Evolutionary conservation across 1,139 yeast species (phyloP).

Genomic region (Kodamaea fungicola): DNA sequence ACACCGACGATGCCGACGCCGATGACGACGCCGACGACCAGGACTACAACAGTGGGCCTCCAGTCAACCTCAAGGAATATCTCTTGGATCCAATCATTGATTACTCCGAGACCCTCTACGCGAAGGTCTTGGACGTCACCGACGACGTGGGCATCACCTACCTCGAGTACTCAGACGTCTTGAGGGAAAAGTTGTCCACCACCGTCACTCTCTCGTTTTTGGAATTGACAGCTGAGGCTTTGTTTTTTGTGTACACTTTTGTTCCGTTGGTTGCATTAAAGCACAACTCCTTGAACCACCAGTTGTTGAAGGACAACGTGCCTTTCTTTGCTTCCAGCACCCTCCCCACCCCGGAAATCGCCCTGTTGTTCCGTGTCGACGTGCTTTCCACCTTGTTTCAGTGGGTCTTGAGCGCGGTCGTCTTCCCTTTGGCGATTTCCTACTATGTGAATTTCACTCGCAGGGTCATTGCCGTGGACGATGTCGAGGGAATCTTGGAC

Average conservation of each 20-base stretch:
- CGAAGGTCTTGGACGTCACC: constrained; percentile 32
- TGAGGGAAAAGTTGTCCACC: constrained; percentile 49
- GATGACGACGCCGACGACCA: constrained; percentile 21
- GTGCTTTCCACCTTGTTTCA: constrained; percentile 30
- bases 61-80: constrained; percentile 38
- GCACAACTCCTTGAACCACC: constrained; percentile 38
- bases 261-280: constrained; percentile 39
- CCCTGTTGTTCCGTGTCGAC: constrained; percentile 27
- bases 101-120: constrained; percentile 24
- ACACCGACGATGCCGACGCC: constrained; percentile 16
- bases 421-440: constrained; percentile 44
- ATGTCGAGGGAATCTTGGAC: constrained; percentile 25
- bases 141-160: constrained; percentile 40
- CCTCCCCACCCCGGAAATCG: constrained; percentile 34
- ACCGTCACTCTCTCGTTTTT: constrained; percentile 46
- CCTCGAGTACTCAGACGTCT: constrained; percentile 39
- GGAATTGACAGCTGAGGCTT: constrained; percentile 37
- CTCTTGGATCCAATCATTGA: constrained; percentile 38
- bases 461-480: constrained; percentile 29
- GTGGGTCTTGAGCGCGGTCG: constrained; percentile 42
- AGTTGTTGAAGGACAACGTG: constrained; percentile 32
- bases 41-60: constrained; percentile 36
- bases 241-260: constrained; percentile 32
- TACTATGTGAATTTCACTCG: constrained; percentile 55
- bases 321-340: constrained; percentile 24